Evolutionary conservation across 2,329 filamentous ascomycete genomes (phyloP).

Genomic region (Xylariales sp.): DNA sequence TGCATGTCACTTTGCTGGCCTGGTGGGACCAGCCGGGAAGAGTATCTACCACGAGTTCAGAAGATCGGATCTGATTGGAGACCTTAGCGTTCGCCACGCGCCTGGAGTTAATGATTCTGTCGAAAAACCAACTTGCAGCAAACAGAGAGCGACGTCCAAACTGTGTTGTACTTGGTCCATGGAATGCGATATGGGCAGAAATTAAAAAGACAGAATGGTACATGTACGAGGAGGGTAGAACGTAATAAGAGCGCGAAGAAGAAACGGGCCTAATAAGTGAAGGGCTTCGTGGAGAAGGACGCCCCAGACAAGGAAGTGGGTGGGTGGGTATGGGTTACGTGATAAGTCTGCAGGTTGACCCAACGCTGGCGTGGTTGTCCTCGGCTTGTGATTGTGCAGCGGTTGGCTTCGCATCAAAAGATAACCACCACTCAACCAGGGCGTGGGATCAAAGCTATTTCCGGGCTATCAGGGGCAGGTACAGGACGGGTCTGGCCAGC

Average conservation of each 20-base stretch:
- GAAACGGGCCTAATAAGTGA: too few relatives aligned
- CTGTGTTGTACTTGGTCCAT: constrained; percentile 22
- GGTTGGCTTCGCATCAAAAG: neutral
- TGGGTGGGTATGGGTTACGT: constrained; percentile 5
- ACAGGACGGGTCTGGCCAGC: too few relatives aligned
- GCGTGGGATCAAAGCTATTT: constrained; percentile 1
- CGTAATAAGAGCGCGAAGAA: too few relatives aligned
- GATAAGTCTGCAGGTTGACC: constrained; percentile 5
- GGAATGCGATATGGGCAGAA: constrained; percentile 14
- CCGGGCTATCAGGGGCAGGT: neutral
- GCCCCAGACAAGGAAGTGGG: neutral
- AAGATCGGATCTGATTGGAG: too few relatives aligned
- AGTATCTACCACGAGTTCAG: too few relatives aligned
- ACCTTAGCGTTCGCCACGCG: too few relatives aligned
- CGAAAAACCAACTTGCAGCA: too few relatives aligned
- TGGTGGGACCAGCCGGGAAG: too few relatives aligned
- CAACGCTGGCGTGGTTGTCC: neutral
- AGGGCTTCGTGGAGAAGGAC: neutral
- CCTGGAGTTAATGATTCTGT: constrained; percentile 15
- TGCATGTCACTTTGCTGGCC: too few relatives aligned
- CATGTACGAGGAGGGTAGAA: neutral
- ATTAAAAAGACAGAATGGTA: constrained; percentile 11
- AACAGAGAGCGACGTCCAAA: too few relatives aligned
- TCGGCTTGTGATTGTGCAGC: constrained; percentile 1
- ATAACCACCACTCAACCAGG: constrained; percentile 1